These are phyloP conservation scores for Tylopilus intermedius DNA, from an alignment of 768 basidiomycete species.

Conservation along the genomic window DNA sequence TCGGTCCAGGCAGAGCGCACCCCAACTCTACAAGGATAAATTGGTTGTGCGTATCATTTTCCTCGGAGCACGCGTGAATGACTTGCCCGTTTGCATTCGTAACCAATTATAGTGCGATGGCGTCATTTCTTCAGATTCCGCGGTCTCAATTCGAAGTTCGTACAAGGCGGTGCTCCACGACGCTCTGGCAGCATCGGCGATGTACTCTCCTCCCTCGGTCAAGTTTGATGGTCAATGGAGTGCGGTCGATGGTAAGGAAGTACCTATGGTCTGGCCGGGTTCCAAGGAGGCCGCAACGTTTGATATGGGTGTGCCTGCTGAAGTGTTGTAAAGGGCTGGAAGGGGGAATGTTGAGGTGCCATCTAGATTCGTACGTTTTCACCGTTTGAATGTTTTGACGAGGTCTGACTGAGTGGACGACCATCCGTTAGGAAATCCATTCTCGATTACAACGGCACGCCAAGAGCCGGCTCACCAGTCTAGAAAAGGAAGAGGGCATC, in stretches of 20 bases:
- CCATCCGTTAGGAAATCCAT: slow-evolving; percentile 61
- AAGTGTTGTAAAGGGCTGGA: slow-evolving; percentile 54
- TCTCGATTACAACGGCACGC: slow-evolving; percentile 74
- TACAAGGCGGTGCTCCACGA: slow-evolving; percentile 64
- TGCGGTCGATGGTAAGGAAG: slow-evolving; percentile 11
- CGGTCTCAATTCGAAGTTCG: slow-evolving; percentile 45
- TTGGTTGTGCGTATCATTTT: slow-evolving; percentile 50
- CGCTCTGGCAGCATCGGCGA: slow-evolving; percentile 47
- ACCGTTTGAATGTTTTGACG: background rate
- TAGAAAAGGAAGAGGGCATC: slow-evolving; percentile 65
- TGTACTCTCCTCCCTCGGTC: slow-evolving; percentile 46
- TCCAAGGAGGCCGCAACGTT: slow-evolving; percentile 51
- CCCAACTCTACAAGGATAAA: slow-evolving; percentile 75
- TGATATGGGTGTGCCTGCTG: slow-evolving; percentile 59
- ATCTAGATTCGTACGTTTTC: slow-evolving; percentile 54
- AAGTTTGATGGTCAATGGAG: slow-evolving; percentile 68
- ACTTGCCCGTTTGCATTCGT: background rate
- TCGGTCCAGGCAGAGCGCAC: slow-evolving; percentile 68
- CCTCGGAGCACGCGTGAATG: background rate
- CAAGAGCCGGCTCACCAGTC: slow-evolving; percentile 64
- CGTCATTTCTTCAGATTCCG: slow-evolving; percentile 47
- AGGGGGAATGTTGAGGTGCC: slow-evolving; percentile 61
- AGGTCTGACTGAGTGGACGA: background rate
- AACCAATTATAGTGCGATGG: slow-evolving; percentile 19
- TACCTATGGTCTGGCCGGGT: slow-evolving; percentile 52